Percentiles rank a stretch among this genome's conserved stretches.
These are phyloP conservation scores for Dothistroma septosporum DNA, from an alignment of 2,329 filamentous ascomycete species.

Conservation along the genomic window DNA sequence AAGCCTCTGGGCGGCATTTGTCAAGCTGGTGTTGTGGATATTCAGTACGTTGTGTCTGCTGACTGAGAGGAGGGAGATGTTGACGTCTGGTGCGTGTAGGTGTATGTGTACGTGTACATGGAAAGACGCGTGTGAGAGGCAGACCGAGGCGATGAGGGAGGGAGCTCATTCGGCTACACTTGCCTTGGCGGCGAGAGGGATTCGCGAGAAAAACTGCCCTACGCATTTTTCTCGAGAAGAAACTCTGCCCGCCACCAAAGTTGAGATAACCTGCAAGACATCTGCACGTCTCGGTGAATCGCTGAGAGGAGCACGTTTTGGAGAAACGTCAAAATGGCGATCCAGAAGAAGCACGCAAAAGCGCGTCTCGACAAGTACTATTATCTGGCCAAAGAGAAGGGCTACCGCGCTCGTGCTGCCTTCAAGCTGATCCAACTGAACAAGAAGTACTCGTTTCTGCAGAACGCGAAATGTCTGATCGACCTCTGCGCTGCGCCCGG, in stretches of 20 bases:
- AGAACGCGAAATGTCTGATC: conserved; percentile 91
- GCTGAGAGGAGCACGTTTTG: neutral
- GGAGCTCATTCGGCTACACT: neutral
- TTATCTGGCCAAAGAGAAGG: conserved; percentile 96
- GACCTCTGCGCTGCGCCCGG: conserved; percentile 97
- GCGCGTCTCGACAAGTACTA: conserved; percentile 99
- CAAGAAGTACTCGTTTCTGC: conserved; percentile 97
- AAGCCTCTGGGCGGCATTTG: too few species aligned
- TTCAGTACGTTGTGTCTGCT: too few species aligned
- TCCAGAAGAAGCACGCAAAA: conserved; percentile 98
- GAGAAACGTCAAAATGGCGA: conserved; percentile 62
- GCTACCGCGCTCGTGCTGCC: conserved; percentile 88
- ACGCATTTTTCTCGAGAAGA: neutral
- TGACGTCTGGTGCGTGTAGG: too few species aligned
- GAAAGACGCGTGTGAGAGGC: neutral
- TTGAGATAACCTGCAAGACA: neutral
- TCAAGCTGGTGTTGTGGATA: too few species aligned
- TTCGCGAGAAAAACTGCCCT: neutral
- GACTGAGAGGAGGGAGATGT: too few species aligned
- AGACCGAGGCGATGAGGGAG: too few species aligned
- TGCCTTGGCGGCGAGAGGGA: neutral
- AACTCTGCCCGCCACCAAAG: neutral
- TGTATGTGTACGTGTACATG: too few species aligned
- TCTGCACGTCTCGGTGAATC: neutral
- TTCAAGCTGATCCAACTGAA: conserved; percentile 98